Evolutionary conservation across 192 early-diverging fungal genomes (phyloP).

Genomic region (Coemansia sp.): DNA sequence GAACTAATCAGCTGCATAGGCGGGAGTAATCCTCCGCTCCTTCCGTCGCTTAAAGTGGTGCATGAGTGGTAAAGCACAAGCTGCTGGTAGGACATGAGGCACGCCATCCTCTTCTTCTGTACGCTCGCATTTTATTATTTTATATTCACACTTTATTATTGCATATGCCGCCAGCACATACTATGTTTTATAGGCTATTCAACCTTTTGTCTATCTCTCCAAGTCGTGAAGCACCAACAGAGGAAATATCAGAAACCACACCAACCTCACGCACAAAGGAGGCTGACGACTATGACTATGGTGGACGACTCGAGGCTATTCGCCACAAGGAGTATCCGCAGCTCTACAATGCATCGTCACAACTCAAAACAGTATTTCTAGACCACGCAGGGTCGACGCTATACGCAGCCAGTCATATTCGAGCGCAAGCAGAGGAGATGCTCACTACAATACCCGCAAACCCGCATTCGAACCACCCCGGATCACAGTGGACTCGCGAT

Average conservation of each 20-base stretch:
- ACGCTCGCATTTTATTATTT: not conserved
- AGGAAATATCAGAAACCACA: not conserved
- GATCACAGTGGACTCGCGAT: constrained; percentile 58
- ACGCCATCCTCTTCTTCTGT: not conserved
- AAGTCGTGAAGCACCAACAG: not conserved
- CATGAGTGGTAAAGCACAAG: not conserved
- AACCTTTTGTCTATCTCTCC: not conserved
- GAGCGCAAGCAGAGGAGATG: constrained; percentile 51
- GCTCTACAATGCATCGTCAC: constrained; percentile 33
- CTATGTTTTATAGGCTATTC: constrained; percentile 2
- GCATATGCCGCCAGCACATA: not conserved
- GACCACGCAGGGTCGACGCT: constrained; percentile 70
- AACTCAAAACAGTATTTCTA: constrained; percentile 60
- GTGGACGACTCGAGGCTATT: constrained; percentile 50
- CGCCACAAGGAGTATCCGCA: constrained; percentile 62
- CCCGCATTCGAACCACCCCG: constrained; percentile 66
- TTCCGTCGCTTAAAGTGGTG: not conserved
- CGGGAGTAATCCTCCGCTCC: not conserved
- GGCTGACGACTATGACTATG: constrained; percentile 48
- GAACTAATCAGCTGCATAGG: not conserved
- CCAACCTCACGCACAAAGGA: not conserved
- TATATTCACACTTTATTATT: not conserved
- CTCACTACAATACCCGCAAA: constrained; percentile 62
- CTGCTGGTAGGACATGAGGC: not conserved
- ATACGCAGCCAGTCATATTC: constrained; percentile 52